A percentile compares a stretch with the other conserved stretches of the same genome.
Evolutionary conservation across 768 basidiomycete genomes (phyloP).

Genomic region (Tulasnella sp.): DNA sequence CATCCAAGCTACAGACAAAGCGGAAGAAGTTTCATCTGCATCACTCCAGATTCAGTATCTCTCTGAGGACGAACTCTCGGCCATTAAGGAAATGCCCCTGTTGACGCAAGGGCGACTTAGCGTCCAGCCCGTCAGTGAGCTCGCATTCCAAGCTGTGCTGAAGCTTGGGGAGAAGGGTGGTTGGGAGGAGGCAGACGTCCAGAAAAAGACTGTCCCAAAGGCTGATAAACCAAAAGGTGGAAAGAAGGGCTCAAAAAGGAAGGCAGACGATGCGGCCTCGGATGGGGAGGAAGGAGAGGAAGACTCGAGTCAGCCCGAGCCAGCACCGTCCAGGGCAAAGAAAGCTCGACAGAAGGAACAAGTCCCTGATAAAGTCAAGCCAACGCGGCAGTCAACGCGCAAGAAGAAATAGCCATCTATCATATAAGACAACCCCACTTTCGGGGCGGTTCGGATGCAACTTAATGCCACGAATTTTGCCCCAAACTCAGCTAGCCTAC

Average conservation of each 20-base stretch:
- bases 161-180: conserved; percentile 68
- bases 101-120: conserved; percentile 78
- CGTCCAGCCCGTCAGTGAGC: conserved; percentile 71
- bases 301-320: not conserved
- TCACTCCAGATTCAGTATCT: conserved; percentile 6
- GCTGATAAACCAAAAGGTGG: not conserved
- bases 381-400: not conserved
- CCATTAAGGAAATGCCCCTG: conserved; percentile 63
- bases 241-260: not conserved
- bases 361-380: not conserved
- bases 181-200: conserved; percentile 48
- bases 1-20: conserved; percentile 56
- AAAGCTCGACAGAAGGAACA: not conserved
- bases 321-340: not conserved
- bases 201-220: not conserved
- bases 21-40: conserved; percentile 60
- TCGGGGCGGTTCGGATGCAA: not conserved
- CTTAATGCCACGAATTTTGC: not conserved
- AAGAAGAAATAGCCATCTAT: not conserved
- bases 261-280: not conserved
- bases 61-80: conserved; percentile 18
- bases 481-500: not conserved
- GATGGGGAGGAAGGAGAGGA: not conserved
- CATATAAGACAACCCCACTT: not conserved
- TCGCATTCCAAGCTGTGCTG: conserved; percentile 60